Evolutionary conservation across 2,329 filamentous ascomycete genomes (phyloP).

Genomic region (Venturia oleaginea): DNA sequence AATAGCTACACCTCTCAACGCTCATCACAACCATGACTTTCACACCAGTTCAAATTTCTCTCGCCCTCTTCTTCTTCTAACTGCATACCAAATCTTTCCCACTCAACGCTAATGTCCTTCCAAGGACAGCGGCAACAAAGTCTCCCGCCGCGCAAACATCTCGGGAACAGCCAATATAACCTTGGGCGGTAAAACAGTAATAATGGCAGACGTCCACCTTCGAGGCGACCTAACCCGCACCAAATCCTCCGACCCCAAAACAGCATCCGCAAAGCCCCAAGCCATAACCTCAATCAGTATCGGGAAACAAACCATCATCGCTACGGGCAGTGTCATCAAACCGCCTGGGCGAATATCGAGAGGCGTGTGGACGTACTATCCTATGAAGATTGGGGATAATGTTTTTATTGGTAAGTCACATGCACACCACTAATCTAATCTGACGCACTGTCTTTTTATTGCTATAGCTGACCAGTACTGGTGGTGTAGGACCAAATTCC

Average conservation of each 20-base stretch:
- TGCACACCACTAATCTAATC: neutral
- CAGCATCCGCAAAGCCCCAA: constrained; percentile 21
- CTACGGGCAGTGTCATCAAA: constrained; percentile 65
- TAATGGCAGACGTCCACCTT: constrained; percentile 90
- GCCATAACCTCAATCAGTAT: constrained; percentile 62
- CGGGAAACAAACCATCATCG: constrained; percentile 85
- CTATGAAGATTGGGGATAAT: constrained; percentile 87
- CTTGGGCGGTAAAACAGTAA: constrained; percentile 86
- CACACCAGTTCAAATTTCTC: neutral
- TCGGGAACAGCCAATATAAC: constrained; percentile 97
- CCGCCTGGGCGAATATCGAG: constrained; percentile 78
- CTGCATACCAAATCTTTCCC: neutral
- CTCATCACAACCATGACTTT: neutral
- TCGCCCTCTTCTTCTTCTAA: neutral
- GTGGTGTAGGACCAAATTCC: constrained; percentile 35
- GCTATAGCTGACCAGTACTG: neutral
- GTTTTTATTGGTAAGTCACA: constrained; percentile 67
- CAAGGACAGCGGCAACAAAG: constrained; percentile 96
- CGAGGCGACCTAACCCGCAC: constrained; percentile 69
- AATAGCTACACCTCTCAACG: neutral
- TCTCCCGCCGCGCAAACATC: constrained; percentile 82
- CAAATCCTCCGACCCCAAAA: constrained; percentile 22
- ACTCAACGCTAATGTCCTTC: neutral
- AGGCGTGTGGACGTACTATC: constrained; percentile 68
- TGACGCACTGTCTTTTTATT: neutral